Base-by-base conservation (phyloP, 805 yeast genomes). In the Wickerhamomyces silvicola region DNA sequence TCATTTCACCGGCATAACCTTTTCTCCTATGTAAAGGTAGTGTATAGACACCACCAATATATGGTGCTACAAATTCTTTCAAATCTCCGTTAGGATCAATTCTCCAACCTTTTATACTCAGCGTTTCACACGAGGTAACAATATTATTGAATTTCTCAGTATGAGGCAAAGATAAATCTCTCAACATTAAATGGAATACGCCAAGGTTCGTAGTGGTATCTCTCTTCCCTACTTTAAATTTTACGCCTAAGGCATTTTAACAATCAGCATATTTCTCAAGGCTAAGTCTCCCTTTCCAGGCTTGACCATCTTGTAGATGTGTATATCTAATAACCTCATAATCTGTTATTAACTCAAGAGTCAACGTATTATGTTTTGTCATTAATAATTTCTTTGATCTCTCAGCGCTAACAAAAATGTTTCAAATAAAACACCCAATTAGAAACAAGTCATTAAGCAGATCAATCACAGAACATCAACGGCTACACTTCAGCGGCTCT, bases 41-140 rank as follows among this genome's bases (percentile, higher is more conserved):
- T 1, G 83, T 76, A 48, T 56, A 78, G 2, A 79, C 85, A 9
- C 78, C 73, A 16, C 84, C 85, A 36, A 78, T 54, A 33, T 74
- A 54, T 30, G 65, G 54, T n/a, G 58, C 39, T 5, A 60, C 36
- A 5, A 55, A 47, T 9, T 60, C 56, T 16, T 47, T 50, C 15
- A 59, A 30, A 6, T 43, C 41, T 2, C 56, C 56, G 15, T 20
- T 43, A 2, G 58, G 54, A 16, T 43, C 37, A 8, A 52, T 40
- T 18, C 47, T 47, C 48, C 56, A 62, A 0, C 57, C 65, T 6
- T 51, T 42, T 35, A 68, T 52, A 36, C 60, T 57, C 38, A 64
- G 38, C 3, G 68, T 59, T 38, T 64, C 72, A 36, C 67, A 57
- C 25, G 64, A 48, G 2, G 67, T 56, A 11, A 65, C 68, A 27